These are phyloP conservation scores for Alternaria ethzedia DNA, from an alignment of 2,329 filamentous ascomycete species.

Conservation along the genomic window DNA sequence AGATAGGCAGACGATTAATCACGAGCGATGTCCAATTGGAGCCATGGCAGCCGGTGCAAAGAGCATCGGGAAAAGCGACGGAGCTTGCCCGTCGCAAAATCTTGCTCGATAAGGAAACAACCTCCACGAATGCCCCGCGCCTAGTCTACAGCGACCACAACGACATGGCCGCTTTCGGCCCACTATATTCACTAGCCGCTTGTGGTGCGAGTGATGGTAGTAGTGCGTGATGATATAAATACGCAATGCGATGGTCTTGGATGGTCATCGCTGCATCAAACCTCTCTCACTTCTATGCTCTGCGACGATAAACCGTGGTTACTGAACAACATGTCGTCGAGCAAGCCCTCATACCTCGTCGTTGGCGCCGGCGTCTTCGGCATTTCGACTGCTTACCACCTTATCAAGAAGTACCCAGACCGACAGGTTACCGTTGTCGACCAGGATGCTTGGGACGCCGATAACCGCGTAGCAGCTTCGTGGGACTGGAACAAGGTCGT, in stretches of 20 bases:
- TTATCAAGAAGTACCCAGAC: constrained; percentile 50
- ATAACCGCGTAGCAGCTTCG: constrained; percentile 62
- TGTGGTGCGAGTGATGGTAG: constrained; percentile 9
- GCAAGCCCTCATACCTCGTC: constrained; percentile 42
- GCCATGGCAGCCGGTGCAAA: constrained; percentile 32
- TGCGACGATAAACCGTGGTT: constrained; percentile 22
- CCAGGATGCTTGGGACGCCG: constrained; percentile 39
- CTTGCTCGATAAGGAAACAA: constrained; percentile 38
- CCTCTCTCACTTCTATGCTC: constrained; percentile 14
- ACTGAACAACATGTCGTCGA: constrained; percentile 33
- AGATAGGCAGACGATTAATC: constrained; percentile 16
- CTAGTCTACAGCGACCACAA: constrained; percentile 23
- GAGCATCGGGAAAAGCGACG: constrained; percentile 20
- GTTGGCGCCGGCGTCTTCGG: constrained; percentile 48
- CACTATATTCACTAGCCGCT: constrained; percentile 16
- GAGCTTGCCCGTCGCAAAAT: constrained; percentile 30
- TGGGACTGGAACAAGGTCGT: constrained; percentile 78
- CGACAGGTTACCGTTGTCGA: constrained; percentile 52
- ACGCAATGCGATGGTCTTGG: constrained; percentile 4
- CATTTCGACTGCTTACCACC: constrained; percentile 48
- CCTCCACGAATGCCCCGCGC: constrained; percentile 36
- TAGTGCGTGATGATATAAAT: constrained; percentile 25
- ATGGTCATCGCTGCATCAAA: constrained; percentile 15
- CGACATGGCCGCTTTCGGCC: constrained; percentile 29
- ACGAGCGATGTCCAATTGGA: constrained; percentile 28